Evolutionary conservation across 2,329 filamentous ascomycete species (phyloP).

Genomic region (Fusarium napiforme): DNA sequence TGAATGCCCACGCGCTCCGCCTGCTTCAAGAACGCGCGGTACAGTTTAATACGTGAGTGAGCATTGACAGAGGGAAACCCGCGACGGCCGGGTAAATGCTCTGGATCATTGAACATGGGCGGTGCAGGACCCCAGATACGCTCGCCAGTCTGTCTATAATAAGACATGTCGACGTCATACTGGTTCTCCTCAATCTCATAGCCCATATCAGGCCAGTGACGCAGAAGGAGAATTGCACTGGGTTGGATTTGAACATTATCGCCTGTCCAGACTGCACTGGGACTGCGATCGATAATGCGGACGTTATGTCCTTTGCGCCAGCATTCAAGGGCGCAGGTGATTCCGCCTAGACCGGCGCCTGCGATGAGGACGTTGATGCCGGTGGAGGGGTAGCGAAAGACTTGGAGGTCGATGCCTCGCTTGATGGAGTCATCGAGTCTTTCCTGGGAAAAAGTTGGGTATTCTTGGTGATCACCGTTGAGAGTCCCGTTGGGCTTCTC

Average conservation of each 20-base stretch:
- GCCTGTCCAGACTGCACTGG: conserved; percentile 22
- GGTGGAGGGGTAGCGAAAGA: conserved; percentile 30
- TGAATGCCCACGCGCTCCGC: conserved; percentile 20
- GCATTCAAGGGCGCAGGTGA: conserved; percentile 25
- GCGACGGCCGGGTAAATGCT: conserved; percentile 2
- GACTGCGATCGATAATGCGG: conserved; percentile 22
- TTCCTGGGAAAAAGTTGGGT: background rate
- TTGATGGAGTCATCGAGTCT: conserved; percentile 1
- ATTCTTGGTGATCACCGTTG: background rate
- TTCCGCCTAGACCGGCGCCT: conserved; percentile 15
- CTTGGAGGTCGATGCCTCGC: conserved; percentile 9
- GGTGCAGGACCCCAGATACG: conserved; percentile 30
- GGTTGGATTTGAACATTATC: conserved; percentile 31
- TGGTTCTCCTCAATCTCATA: conserved; percentile 31
- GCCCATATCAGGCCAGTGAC: conserved; percentile 32
- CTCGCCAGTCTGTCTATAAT: conserved; percentile 29
- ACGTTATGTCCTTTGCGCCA: conserved; percentile 34
- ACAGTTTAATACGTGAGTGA: conserved; percentile 19
- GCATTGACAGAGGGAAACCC: conserved; percentile 29
- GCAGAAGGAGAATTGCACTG: conserved; percentile 24
- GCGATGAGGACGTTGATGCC: conserved; percentile 25
- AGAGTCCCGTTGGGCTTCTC: background rate
- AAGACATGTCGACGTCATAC: conserved; percentile 34
- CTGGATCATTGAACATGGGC: conserved; percentile 31
- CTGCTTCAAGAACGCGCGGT: conserved; percentile 21